Conservation (phyloP, 1,284 basidiomycete species). For the Ceratorhiza oryzae-sativae region DNA sequence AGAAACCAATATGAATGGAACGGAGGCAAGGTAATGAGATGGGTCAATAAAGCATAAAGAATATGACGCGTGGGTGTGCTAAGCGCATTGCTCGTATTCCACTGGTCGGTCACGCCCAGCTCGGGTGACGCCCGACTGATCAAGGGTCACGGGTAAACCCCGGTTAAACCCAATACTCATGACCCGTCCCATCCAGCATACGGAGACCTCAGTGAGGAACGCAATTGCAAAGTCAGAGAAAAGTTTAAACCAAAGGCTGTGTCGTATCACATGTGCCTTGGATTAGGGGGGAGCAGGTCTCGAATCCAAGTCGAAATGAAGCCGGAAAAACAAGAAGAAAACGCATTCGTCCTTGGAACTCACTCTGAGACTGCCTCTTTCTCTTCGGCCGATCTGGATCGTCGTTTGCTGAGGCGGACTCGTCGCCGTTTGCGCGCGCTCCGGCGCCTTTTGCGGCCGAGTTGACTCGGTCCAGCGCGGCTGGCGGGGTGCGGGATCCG, state of each 20-base stretch:
- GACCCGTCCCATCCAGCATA: neutral
- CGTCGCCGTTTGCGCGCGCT: conserved; percentile 1
- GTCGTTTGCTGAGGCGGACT: conserved; percentile 28
- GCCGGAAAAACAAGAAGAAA: conserved; percentile 38
- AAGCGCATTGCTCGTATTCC: conserved; percentile 13
- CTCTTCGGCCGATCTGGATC: conserved; percentile 45
- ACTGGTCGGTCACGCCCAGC: neutral
- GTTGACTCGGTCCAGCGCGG: conserved; percentile 18
- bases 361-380: conserved; percentile 46
- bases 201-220: neutral
- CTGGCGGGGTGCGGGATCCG: conserved; percentile 14
- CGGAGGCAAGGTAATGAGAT: conserved; percentile 7
- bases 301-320: conserved; percentile 38
- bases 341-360: conserved; percentile 20
- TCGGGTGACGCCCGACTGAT: conserved; percentile 20
- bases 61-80: conserved; percentile 2
- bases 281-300: neutral
- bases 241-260: conserved; percentile 34
- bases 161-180: conserved; percentile 32
- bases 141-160: conserved; percentile 35
- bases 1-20: conserved; percentile 29
- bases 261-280: conserved; percentile 12
- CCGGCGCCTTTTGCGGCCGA: conserved; percentile 6
- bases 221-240: conserved; percentile 18
- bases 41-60: conserved; percentile 12